A percentile compares a stretch with the other conserved stretches of the same genome.
Conservation (phyloP, 2,329 filamentous ascomycete species). For the Apiospora phragmitis region DNA sequence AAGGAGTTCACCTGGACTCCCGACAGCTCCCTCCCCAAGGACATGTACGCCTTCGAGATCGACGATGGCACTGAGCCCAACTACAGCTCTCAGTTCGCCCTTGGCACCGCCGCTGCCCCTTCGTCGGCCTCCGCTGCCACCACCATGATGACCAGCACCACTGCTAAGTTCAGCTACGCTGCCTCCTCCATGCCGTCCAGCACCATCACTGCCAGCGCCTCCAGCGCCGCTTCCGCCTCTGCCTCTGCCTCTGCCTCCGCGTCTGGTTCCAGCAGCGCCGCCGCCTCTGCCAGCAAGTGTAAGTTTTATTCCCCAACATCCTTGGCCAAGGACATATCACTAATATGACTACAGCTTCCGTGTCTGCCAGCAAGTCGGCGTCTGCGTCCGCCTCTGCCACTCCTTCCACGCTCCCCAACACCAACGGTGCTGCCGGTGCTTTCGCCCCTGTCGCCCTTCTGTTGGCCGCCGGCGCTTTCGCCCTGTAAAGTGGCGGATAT, state of each 20-base stretch:
- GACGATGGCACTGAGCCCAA: conserved; percentile 40
- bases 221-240: conserved; percentile 2
- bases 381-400: conserved; percentile 13
- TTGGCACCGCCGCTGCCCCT: conserved; percentile 6
- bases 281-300: conserved; percentile 5
- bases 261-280: neutral
- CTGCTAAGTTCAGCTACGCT: conserved; percentile 15
- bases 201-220: conserved; percentile 11
- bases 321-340: neutral
- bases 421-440: conserved; percentile 27
- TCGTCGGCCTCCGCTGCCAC: conserved; percentile 11
- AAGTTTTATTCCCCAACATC: neutral
- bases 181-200: conserved; percentile 15
- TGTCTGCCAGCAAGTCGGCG: neutral
- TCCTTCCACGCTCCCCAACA: conserved; percentile 22
- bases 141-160: conserved; percentile 19
- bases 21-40: conserved; percentile 35
- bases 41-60: conserved; percentile 48
- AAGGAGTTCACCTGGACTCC: conserved; percentile 41
- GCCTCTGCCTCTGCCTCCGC: conserved; percentile 5
- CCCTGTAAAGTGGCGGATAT: conserved; percentile 2
- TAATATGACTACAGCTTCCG: neutral
- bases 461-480: conserved; percentile 14
- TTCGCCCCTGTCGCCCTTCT: conserved; percentile 28
- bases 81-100: conserved; percentile 44